phyloP scores from a whole-genome alignment of 2,329 filamentous ascomycete genomes.

The Bertia moriformis region DNA sequence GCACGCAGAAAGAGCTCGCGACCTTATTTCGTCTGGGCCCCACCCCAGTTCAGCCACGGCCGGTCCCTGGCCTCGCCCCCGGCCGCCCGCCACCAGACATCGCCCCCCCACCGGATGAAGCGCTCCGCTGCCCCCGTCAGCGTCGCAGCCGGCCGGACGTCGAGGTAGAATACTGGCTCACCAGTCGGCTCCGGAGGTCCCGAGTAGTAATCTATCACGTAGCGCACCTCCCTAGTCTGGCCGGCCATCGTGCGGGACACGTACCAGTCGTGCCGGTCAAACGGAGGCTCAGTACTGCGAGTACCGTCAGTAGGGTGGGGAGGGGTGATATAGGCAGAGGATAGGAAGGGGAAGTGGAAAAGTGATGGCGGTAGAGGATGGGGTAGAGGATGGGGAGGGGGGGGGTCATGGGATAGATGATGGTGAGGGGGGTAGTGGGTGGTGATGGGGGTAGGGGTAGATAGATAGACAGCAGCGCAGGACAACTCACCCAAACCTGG shows the following conservation, averaged over 20 bases:
- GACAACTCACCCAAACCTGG: slow-evolving; percentile 61
- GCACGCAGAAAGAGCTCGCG: too few species aligned
- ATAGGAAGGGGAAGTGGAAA: too few species aligned
- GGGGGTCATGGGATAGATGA: too few species aligned
- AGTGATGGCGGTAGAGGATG: too few species aligned
- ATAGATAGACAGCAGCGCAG: not conserved
- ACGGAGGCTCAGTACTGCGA: slow-evolving; percentile 63
- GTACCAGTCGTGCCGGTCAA: slow-evolving; percentile 96
- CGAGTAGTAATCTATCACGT: slow-evolving; percentile 94
- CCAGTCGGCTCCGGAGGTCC: slow-evolving; percentile 69
- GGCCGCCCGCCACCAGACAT: slow-evolving; percentile 83
- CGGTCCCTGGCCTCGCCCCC: slow-evolving; percentile 46
- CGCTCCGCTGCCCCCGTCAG: slow-evolving; percentile 70
- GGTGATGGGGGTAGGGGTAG: slow-evolving; percentile 2
- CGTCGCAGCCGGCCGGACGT: slow-evolving; percentile 79
- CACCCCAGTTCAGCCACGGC: too few species aligned
- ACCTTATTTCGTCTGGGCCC: too few species aligned
- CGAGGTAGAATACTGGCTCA: slow-evolving; percentile 88
- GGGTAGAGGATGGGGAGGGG: not conserved
- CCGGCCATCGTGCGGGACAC: slow-evolving; percentile 61
- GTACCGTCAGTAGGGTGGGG: slow-evolving; percentile 4
- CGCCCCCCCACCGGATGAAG: slow-evolving; percentile 74
- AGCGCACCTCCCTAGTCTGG: slow-evolving; percentile 63
- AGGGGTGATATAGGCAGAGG: too few species aligned
- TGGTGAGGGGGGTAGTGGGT: too few species aligned